phyloP scores from a whole-genome alignment of 495 filamentous ascomycete genomes.

The Talaromyces thailandensis region DNA sequence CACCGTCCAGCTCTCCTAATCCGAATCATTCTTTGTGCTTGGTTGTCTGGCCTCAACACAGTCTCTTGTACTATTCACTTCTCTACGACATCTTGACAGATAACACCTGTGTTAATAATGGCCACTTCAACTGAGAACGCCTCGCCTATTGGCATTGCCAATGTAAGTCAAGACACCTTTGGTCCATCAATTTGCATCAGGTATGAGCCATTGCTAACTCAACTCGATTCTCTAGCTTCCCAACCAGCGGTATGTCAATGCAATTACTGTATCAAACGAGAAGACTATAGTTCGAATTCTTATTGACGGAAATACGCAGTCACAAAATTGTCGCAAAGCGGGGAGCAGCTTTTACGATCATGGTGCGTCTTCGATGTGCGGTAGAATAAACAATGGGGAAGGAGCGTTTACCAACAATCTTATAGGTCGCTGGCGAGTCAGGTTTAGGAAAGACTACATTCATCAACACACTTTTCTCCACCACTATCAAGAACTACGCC shows the following conservation, averaged over 20 bases:
- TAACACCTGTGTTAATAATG: conserved; percentile 44
- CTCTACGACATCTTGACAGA: conserved; percentile 6
- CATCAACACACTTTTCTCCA: conserved; percentile 99
- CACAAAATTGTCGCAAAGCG: conserved; percentile 99
- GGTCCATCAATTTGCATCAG: background rate
- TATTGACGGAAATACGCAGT: conserved; percentile 31
- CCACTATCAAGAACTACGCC: conserved; percentile 99
- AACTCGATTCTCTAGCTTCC: conserved; percentile 48
- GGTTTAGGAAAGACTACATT: conserved; percentile 98
- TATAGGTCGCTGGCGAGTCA: conserved; percentile 93
- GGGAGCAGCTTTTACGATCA: conserved; percentile 97
- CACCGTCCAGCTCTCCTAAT: background rate
- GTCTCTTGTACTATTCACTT: conserved; percentile 12
- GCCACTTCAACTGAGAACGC: conserved; percentile 70
- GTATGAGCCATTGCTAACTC: conserved; percentile 10
- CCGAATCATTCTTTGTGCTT: background rate
- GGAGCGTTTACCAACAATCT: conserved; percentile 11
- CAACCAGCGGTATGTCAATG: conserved; percentile 65
- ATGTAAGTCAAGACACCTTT: conserved; percentile 46
- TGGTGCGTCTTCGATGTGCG: conserved; percentile 51
- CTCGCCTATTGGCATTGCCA: conserved; percentile 98
- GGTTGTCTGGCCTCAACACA: background rate
- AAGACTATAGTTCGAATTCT: background rate
- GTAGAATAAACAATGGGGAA: conserved; percentile 14
- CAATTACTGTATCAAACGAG: background rate